phyloP scores from a whole-genome alignment of 73 alveolate genomes.

The Tetrahymena thermophila region DNA sequence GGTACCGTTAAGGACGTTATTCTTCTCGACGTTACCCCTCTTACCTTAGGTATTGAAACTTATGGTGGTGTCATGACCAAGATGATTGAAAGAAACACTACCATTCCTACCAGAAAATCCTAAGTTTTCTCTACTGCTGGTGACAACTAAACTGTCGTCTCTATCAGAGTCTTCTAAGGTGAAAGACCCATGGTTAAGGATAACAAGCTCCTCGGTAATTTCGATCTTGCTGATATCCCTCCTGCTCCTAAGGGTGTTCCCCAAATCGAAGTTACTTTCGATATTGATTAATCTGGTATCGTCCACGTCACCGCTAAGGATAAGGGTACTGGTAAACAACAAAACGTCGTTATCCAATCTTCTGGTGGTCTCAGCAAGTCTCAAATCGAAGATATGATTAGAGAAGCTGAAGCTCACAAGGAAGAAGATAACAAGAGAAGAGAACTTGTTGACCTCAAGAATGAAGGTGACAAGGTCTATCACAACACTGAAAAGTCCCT shows the following conservation, averaged over 20 bases:
- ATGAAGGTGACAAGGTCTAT: constrained; percentile 79
- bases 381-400: constrained; percentile 83
- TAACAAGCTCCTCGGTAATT: constrained; percentile 88
- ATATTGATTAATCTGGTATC: constrained; percentile 96
- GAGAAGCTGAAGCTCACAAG: constrained; percentile 73
- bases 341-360: constrained; percentile 72
- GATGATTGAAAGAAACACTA: constrained; percentile 91
- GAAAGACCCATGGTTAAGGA: constrained; percentile 95
- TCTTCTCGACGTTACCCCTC: constrained; percentile 96
- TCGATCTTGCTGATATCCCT: constrained; percentile 93
- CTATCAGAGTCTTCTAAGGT: constrained; percentile 92
- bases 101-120: constrained; percentile 96
- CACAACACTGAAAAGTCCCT: constrained; percentile 76
- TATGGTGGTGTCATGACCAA: constrained; percentile 92
- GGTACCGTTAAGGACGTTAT: constrained; percentile 88
- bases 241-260: constrained; percentile 90
- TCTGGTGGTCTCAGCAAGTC: constrained; percentile 82
- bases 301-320: constrained; percentile 97
- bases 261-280: constrained; percentile 95
- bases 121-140: constrained; percentile 93
- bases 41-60: constrained; percentile 94
- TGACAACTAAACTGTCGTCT: constrained; percentile 90
- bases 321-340: constrained; percentile 85
- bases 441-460: constrained; percentile 57
- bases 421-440: constrained; percentile 75